Base-by-base conservation (phyloP, 2,329 filamentous ascomycete species). In the Diaporthe capsici region DNA sequence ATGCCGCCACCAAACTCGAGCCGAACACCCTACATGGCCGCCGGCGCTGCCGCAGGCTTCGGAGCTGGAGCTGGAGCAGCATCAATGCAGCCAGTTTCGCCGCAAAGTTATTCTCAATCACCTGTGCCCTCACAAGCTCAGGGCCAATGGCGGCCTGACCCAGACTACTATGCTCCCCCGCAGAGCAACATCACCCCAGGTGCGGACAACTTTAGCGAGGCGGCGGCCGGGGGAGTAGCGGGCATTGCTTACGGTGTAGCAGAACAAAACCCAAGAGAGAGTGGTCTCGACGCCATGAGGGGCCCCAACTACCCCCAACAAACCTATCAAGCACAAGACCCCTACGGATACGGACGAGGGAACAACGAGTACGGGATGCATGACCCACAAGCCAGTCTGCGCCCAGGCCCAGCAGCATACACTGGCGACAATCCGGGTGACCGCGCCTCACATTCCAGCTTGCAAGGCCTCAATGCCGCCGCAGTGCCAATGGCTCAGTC, bases 171-270 rank as follows among this genome's bases (percentile, higher is more conserved):
- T 12, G 77, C 79, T 74, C 78, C 78, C n/a, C 78, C 83, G 31
- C 81, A 81, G 65, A 83, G 81, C 78, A 87, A 84, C 80, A 84
- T 87, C 74, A 93, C 92, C 1, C 91, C 91, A 2, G 92, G 91
- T 47, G 88, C 90, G 76, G 92, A 95, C 84, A 94, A 94, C 82
- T 90, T 93, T 78, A 88, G 92, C 76, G 87, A 90, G 68, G 83
- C 86, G 53, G 90, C 93, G 22, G 87, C 88, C 31, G 93, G 92
- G 79, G 93, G 92, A 74, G 91, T 95, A 83, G 88, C 92, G 42
- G 92, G 92, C 73, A 90, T 94, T 76, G 92, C 93, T 53, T 87
- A 92, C 80, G 90, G 87, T 73, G 90, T 94, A 67, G 92, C 93
- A 68, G 92, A 93, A 79, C 88, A 87, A 71, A 90, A 92, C 83